Conservation (phyloP, 1,284 basidiomycete species). For the Ustilago bromivora region DNA sequence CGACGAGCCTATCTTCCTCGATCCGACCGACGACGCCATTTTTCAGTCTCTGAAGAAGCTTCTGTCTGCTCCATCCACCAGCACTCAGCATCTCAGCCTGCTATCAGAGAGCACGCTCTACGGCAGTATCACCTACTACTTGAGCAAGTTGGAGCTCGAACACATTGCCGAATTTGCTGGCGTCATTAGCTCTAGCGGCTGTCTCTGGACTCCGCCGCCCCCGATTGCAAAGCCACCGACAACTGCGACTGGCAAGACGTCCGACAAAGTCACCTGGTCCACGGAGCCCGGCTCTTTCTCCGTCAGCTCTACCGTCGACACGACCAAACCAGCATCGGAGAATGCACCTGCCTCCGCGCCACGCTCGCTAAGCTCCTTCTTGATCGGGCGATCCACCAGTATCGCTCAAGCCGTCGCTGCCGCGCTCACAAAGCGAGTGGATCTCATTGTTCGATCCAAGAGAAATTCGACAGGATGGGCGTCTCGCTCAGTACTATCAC, state of each 20-base stretch:
- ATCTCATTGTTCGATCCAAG: slow-evolving; percentile 48
- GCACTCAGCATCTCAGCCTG: slow-evolving; percentile 58
- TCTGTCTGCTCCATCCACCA: slow-evolving; percentile 56
- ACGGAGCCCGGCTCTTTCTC: slow-evolving; percentile 33
- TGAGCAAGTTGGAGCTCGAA: slow-evolving; percentile 55
- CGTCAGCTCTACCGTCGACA: background rate
- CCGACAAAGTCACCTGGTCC: slow-evolving; percentile 35
- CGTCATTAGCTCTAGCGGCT: slow-evolving; percentile 52
- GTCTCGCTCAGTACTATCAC: slow-evolving; percentile 46
- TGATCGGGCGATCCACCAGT: slow-evolving; percentile 45
- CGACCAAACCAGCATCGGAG: background rate
- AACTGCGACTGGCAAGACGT: background rate
- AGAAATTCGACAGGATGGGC: slow-evolving; percentile 48
- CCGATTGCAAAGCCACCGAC: slow-evolving; percentile 16
- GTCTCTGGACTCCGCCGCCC: slow-evolving; percentile 57
- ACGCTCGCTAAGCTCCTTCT: slow-evolving; percentile 36
- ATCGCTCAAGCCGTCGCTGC: slow-evolving; percentile 55
- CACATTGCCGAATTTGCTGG: slow-evolving; percentile 57
- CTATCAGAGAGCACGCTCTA: slow-evolving; percentile 58
- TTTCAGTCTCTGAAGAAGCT: slow-evolving; percentile 62
- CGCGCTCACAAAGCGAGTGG: slow-evolving; percentile 56
- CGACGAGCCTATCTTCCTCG: slow-evolving; percentile 40
- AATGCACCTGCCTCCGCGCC: background rate
- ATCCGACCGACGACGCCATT: slow-evolving; percentile 55
- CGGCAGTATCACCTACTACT: slow-evolving; percentile 63